Base-by-base conservation (phyloP, 139 green algal genomes). In the Tetradesmus lagerheimii region DNA sequence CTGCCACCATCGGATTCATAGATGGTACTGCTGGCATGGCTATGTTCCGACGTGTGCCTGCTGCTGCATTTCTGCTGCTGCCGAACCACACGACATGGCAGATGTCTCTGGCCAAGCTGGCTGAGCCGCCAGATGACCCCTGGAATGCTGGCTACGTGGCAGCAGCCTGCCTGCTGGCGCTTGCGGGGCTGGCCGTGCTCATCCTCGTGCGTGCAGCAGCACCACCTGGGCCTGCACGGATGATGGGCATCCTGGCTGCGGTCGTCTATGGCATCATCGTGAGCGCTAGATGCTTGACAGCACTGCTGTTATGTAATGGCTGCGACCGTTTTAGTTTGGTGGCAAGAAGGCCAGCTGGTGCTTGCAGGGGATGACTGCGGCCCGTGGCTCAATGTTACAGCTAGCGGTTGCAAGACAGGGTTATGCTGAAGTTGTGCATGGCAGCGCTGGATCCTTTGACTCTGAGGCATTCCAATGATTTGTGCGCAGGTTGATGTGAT, bases 101-200 rank as follows among this genome's bases (percentile, higher is more conserved):
- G 64, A 80, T 88, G 62, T 67, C 38, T 1, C 83, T 88, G 18
- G 83, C 83, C 15, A 88, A 88, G 83, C 64, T 88, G 38, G 37
- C 38, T 29, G 37, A 80, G 47, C 4, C n/a, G 27, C 82, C 34
- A 8, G 50, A 57, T 6, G 20, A 78, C 35, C 82, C 82, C 1
- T 39, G 25, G 38, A 38, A 62, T 20, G 1, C 38, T 31, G 27
- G n/a, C 0, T 88, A 81, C 38, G 45, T 88, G n/a, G 38, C 83
- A 39, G 83, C 62, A 29, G 34, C 41, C 20, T 38, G 15, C 0
- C 29, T 80, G 18, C 62, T 88, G 38, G 38, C 38, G 3, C 64
- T 88, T 3, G 5, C 29, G 11, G 83, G 83, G 11, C 83, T 88
- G 25, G 83, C 64, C 27, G 64, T 80, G 20, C 37, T 88, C 23